These are phyloP conservation scores for Nymphaea colorata DNA, from an alignment of 164 flowering plant species.

Conservation along the genomic window DNA sequence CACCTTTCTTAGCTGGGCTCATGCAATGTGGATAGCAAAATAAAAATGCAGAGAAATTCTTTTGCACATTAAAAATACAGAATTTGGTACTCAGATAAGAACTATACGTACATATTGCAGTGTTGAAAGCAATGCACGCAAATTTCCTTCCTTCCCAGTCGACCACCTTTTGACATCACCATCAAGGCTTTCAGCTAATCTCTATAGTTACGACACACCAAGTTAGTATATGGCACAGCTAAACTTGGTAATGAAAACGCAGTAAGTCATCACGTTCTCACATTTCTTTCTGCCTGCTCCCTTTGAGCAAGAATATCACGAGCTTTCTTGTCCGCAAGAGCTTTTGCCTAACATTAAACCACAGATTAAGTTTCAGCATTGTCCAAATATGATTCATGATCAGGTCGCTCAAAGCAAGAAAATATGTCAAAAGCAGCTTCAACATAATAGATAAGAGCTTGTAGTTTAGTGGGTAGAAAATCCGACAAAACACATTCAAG, in stretches of 20 bases:
- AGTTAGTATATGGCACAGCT: too few species aligned
- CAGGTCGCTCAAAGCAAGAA: too few species aligned
- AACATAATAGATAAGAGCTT: too few species aligned
- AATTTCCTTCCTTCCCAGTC: conserved; percentile 75
- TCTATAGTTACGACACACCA: conserved; percentile 28
- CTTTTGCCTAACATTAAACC: conserved; percentile 60
- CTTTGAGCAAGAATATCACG: conserved; percentile 79
- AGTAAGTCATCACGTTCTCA: conserved; percentile 9
- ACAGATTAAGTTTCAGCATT: neutral
- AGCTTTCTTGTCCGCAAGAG: conserved; percentile 83
- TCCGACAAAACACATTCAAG: too few species aligned
- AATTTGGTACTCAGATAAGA: neutral
- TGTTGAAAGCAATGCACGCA: conserved; percentile 88
- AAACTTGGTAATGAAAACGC: too few species aligned
- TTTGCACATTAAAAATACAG: neutral
- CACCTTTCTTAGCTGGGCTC: neutral
- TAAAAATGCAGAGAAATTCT: too few species aligned
- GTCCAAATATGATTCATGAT: neutral
- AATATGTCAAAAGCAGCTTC: too few species aligned
- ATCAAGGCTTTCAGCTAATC: conserved; percentile 75
- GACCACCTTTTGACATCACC: conserved; percentile 91
- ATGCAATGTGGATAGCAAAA: neutral
- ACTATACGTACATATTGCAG: conserved; percentile 72
- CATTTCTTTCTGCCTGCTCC: conserved; percentile 89
- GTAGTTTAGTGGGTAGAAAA: too few species aligned